Evolutionary conservation across 805 yeast genomes (phyloP), one percentile per base, ranked within the genome.

Genomic region (Candida silvatica): DNA sequence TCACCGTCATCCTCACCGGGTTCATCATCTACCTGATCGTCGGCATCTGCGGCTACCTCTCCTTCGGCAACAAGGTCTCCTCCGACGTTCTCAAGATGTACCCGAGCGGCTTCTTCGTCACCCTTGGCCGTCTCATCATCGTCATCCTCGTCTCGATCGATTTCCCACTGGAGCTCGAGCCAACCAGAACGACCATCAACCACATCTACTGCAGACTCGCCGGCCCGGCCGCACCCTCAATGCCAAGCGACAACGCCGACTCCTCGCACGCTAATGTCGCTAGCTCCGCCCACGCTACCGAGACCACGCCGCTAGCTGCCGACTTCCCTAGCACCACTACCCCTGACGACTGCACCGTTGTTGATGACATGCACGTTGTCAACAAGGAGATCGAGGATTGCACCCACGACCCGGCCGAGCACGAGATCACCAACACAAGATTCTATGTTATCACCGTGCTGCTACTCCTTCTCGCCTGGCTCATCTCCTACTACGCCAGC

Each of bases 91-190:
- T 88, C 35, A 73, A 78, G 34, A 74, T 80, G 73, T 88, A 83
- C 54, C 79, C 86, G 0, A 67, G 67, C 27, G 66, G 77, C 0
- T 40, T 67, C 9, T 62, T 80, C n/a, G 74, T 92, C 2, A 80
- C 86, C 0, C 56, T 88, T 29, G 97, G 95, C 3, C 67, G 94
- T 44, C 60, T 80, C 8, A 82, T 88, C 3, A 87, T 87, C 43
- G 90, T 82, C 4, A 64, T 84, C 6, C 61, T 87, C 55, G 95
- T 88, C 17, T 68, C 80, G 43, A 67, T 86, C 37, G 81, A 92
- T n/a, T 87, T 77, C 53, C 96, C 97, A 5, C 60, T 88, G 43
- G 94, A 86, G 69, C 73, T 87, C 48, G 95, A 87, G 48, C 97
- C 97, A 0, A 84, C 94, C 20, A 68, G 96, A 45, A 79, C 82